These are phyloP conservation scores for Camellia lanceoleosa DNA, from an alignment of 148 eudicot species.

Conservation along the genomic window DNA sequence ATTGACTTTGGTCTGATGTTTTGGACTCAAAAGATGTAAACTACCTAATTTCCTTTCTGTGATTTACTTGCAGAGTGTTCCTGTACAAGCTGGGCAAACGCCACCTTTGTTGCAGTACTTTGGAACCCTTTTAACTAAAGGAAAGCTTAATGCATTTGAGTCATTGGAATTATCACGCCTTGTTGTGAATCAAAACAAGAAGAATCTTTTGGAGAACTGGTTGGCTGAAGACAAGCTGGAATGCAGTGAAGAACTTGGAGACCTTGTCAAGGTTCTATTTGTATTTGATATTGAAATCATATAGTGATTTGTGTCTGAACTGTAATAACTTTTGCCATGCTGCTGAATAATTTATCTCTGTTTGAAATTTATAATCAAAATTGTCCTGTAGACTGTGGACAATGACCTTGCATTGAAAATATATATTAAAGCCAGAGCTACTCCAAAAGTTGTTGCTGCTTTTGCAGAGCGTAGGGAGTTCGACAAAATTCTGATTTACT, in stretches of 20 bases:
- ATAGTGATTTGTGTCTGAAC: not conserved
- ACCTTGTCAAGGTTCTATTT: slow-evolving; percentile 70
- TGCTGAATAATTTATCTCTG: not conserved
- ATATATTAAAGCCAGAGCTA: slow-evolving; percentile 89
- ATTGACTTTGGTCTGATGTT: not conserved
- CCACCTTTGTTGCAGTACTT: slow-evolving; percentile 92
- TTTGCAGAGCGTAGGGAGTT: slow-evolving; percentile 94
- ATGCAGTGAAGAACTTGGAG: slow-evolving; percentile 93
- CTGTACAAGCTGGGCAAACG: slow-evolving; percentile 95
- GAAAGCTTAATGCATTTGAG: slow-evolving; percentile 89
- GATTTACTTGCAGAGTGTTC: slow-evolving; percentile 78
- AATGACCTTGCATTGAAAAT: slow-evolving; percentile 89
- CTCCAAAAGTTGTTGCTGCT: slow-evolving; percentile 93
- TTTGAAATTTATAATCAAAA: not conserved
- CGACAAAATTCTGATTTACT: slow-evolving; percentile 86
- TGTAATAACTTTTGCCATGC: not conserved
- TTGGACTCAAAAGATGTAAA: slow-evolving; percentile 16
- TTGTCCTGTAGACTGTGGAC: slow-evolving; percentile 67
- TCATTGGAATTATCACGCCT: slow-evolving; percentile 89
- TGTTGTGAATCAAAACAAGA: slow-evolving; percentile 92
- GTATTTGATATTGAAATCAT: not conserved
- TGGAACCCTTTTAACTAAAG: slow-evolving; percentile 83
- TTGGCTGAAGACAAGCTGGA: slow-evolving; percentile 86
- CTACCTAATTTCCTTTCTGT: slow-evolving; percentile 5
- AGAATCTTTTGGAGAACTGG: slow-evolving; percentile 88